Evolutionary conservation across 1,139 yeast species (phyloP).

Genomic region (Magnusiomyces clavatus): DNA sequence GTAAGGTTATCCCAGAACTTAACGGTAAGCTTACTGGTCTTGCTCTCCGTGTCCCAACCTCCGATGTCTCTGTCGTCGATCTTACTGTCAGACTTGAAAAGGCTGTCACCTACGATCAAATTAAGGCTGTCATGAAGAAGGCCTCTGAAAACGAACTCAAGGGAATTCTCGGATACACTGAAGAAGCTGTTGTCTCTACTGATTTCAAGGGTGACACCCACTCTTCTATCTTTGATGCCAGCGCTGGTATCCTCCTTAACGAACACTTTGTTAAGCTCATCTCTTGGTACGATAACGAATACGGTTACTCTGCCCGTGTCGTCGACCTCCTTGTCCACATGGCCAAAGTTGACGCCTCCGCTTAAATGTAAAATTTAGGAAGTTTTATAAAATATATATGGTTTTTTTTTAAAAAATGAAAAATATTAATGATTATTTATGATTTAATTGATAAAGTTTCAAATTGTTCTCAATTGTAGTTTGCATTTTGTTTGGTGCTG

Average conservation of each 20-base stretch:
- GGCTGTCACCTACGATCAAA: slow-evolving; percentile 66
- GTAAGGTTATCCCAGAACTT: slow-evolving; percentile 81
- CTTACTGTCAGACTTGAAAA: slow-evolving; percentile 62
- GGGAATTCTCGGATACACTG: slow-evolving; percentile 78
- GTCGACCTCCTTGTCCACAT: slow-evolving; percentile 75
- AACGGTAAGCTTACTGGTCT: slow-evolving; percentile 87
- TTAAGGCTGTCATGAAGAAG: slow-evolving; percentile 61
- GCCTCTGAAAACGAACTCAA: slow-evolving; percentile 57
- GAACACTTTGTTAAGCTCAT: slow-evolving; percentile 80
- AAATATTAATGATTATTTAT: no score
- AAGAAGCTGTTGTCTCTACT: slow-evolving; percentile 78
- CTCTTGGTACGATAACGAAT: slow-evolving; percentile 89
- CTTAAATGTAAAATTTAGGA: slow-evolving; percentile 11
- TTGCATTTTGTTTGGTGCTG: no score
- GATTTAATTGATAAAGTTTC: no score
- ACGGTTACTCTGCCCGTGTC: slow-evolving; percentile 88
- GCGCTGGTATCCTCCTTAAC: slow-evolving; percentile 78
- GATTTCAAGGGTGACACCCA: slow-evolving; percentile 72
- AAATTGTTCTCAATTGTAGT: no score
- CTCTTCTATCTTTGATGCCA: slow-evolving; percentile 78
- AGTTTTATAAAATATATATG: not conserved
- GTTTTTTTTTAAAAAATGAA: not conserved
- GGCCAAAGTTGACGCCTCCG: slow-evolving; percentile 37
- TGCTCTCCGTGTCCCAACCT: slow-evolving; percentile 83
- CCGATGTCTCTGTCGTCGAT: slow-evolving; percentile 76